phyloP scores from a whole-genome alignment of 768 basidiomycete species.

The Pilatotrama ljubarskyi region DNA sequence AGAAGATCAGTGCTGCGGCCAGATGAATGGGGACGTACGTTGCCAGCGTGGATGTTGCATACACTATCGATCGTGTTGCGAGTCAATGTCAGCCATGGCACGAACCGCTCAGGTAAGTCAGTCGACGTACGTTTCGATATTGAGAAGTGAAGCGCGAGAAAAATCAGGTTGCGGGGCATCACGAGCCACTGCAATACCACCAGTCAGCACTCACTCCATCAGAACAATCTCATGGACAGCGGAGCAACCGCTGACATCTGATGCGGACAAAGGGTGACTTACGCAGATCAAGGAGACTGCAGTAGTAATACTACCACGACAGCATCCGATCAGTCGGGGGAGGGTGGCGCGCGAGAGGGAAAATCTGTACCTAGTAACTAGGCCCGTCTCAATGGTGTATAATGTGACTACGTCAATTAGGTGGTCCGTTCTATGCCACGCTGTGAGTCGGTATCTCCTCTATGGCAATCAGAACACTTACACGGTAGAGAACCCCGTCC shows the following conservation, averaged over 20 bases:
- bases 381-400: slow-evolving; percentile 32
- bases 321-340: slow-evolving; percentile 1
- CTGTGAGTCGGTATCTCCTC: neutral
- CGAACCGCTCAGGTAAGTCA: neutral
- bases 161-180: slow-evolving; percentile 30
- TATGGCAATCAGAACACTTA: neutral
- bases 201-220: neutral
- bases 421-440: slow-evolving; percentile 24
- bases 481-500: slow-evolving; percentile 25
- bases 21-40: slow-evolving; percentile 17
- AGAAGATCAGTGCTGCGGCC: neutral
- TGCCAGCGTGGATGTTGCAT: slow-evolving; percentile 31
- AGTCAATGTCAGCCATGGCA: neutral
- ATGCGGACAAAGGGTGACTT: slow-evolving; percentile 5
- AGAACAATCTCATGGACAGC: neutral
- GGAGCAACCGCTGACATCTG: neutral
- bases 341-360: neutral
- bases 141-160: slow-evolving; percentile 31
- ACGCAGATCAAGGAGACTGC: slow-evolving; percentile 29
- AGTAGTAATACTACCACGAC: slow-evolving; percentile 23
- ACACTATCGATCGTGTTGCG: slow-evolving; percentile 28
- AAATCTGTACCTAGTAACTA: slow-evolving; percentile 26
- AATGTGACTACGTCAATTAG: slow-evolving; percentile 29
- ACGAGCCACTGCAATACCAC: slow-evolving; percentile 25
- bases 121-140: slow-evolving; percentile 30